A percentile compares a stretch with the other conserved stretches of the same genome.
phyloP scores from a whole-genome alignment of 2,329 filamentous ascomycete species.

The Colletotrichum abscissum region DNA sequence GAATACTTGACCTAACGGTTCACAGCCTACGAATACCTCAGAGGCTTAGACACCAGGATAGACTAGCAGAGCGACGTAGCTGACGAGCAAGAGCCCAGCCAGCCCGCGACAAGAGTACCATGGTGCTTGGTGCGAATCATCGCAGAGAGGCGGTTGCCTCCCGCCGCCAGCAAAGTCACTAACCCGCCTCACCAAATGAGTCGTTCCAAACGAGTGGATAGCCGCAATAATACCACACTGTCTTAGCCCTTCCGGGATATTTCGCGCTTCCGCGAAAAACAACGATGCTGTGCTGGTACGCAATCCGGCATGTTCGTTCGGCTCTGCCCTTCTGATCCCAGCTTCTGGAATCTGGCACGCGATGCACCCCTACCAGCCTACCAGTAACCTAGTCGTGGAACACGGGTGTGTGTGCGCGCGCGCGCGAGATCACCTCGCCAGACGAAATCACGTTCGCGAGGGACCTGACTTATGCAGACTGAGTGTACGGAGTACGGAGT shows the following conservation, averaged over 20 bases:
- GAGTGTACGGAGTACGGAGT: neutral
- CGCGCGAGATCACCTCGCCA: neutral
- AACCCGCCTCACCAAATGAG: conserved; percentile 30
- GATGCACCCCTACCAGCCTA: conserved; percentile 1
- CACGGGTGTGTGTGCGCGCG: neutral
- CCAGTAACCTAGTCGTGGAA: neutral
- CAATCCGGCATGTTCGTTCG: neutral
- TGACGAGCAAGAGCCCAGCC: conserved; percentile 3
- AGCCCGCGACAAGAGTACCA: conserved; percentile 8
- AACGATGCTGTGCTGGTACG: neutral
- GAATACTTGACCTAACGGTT: too few species aligned
- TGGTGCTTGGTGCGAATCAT: conserved; percentile 3
- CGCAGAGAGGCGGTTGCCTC: conserved; percentile 3
- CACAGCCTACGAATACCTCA: too few species aligned
- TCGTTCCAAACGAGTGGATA: conserved; percentile 29
- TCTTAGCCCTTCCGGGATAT: conserved; percentile 21
- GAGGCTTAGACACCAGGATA: neutral
- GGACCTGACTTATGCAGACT: neutral
- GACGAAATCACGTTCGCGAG: conserved; percentile 8
- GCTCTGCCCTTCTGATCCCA: neutral
- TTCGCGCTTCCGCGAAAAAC: conserved; percentile 27
- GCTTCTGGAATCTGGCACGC: conserved; percentile 16
- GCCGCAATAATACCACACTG: conserved; percentile 18
- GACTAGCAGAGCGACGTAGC: neutral
- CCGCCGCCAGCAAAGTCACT: conserved; percentile 7